phyloP scores from a whole-genome alignment of 148 eudicot genomes.

The Beta vulgaris region DNA sequence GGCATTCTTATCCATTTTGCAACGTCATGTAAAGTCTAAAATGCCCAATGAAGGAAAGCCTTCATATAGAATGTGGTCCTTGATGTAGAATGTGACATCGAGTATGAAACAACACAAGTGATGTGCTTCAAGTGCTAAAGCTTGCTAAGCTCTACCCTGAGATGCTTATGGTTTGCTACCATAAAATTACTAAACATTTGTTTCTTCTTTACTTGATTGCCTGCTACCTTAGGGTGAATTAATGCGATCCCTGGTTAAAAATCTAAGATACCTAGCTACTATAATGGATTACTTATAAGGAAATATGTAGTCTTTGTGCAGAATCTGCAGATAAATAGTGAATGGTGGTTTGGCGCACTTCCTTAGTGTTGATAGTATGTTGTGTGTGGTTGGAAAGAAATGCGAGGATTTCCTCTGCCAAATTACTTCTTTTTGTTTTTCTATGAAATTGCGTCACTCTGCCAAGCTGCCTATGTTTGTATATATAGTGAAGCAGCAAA shows the following conservation, averaged over 20 bases:
- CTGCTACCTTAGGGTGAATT: neutral
- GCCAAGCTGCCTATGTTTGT: too few species aligned
- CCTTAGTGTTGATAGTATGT: neutral
- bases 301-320: neutral
- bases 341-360: neutral
- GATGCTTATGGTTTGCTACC: neutral
- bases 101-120: neutral
- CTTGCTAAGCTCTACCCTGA: neutral
- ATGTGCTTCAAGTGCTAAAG: neutral
- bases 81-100: neutral
- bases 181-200: neutral
- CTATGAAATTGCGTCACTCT: neutral
- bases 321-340: neutral
- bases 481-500: neutral
- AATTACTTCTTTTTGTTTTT: too few species aligned
- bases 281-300: neutral
- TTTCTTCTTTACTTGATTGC: neutral
- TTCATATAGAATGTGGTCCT: neutral
- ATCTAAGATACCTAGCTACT: neutral
- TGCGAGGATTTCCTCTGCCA: neutral
- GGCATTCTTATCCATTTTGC: neutral
- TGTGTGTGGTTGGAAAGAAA: neutral
- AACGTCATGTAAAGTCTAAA: neutral
- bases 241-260: neutral
- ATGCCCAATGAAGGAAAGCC: neutral